Evolutionary conservation across 306 rosid genomes (phyloP), one percentile per base, ranked within the genome.

Genomic region (Vicia villosa): DNA sequence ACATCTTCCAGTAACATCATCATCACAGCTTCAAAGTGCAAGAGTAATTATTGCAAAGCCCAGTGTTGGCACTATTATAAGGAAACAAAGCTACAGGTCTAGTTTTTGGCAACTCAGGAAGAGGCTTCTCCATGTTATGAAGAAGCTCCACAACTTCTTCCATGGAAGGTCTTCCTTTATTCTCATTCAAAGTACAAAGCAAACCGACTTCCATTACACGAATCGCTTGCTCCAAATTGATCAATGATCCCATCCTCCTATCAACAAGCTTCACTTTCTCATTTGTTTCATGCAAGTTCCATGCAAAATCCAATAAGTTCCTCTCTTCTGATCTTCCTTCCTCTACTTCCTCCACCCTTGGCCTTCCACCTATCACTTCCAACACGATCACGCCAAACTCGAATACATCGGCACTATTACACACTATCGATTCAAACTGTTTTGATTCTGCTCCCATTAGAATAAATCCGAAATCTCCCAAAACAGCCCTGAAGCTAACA

Each of bases 351-450:
- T 86, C 88, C 47, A 66, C 24, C 67, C 89, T 72, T 64, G 17
- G 60, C 63, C 90, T 85, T 73, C 93, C 96, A n/a, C 85, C 81
- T 42, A 90, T 78, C 52, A 90, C 89, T 82, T 90, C 96, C 84
- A 90, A 68, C 75, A 86, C 86, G 51, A 89, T 77, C 36, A 87
- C 78, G 3, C 96, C 93, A 11, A 89, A 89, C 51, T 89, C 96
- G 19, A 90, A 90, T 64, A 85, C 96, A 59, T 87, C 96, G 0
- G 61, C 83, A 16, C 90, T 85, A 32, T 64, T 82, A 9, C 89
- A 78, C 74, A 87, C 91, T 0, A 59, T 58, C 15, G 91, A 63
- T 37, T 87, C 93, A 28, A 87, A 90, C 73, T 70, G 79, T 63
- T 63, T 85, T 2, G 96, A 90, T 26, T 87, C 89, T 19, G 80